Percentiles rank a stretch among this genome's conserved stretches.
Evolutionary conservation across 2,329 filamentous ascomycete species (phyloP).

Genomic region (Trichoderma polysporum): DNA sequence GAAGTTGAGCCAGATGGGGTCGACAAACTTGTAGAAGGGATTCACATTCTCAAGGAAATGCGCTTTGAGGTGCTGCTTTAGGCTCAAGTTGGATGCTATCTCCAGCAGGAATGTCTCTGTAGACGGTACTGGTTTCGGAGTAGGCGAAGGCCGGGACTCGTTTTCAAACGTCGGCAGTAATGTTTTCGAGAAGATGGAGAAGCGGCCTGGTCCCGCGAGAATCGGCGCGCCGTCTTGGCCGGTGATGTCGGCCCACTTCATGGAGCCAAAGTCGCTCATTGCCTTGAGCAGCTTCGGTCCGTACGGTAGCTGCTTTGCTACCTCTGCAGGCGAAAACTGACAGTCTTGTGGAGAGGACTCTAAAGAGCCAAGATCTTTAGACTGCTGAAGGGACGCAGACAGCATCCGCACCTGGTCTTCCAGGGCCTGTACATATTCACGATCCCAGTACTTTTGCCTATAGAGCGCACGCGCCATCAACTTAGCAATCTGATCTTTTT

Average conservation of each 20-base stretch:
- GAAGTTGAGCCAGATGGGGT: constrained; percentile 19
- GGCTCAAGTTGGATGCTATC: not conserved
- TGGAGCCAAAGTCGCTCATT: constrained; percentile 8
- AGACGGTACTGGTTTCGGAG: not conserved
- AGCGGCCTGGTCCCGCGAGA: constrained; percentile 4
- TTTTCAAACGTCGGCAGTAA: constrained; percentile 20
- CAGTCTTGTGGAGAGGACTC: not conserved
- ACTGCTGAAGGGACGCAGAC: constrained; percentile 7
- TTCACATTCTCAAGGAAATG: constrained; percentile 16
- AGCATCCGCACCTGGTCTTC: constrained; percentile 16
- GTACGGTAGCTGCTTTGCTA: not conserved
- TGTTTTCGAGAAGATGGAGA: not conserved
- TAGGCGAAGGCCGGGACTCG: not conserved
- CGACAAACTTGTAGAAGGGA: constrained; percentile 13
- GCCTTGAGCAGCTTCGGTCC: constrained; percentile 4
- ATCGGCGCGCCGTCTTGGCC: constrained; percentile 6
- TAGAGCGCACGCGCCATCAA: not conserved
- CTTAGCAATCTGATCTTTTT: not conserved
- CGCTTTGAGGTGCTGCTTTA: constrained; percentile 19
- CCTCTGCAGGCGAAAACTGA: not conserved
- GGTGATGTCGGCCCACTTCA: constrained; percentile 4
- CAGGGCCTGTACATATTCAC: constrained; percentile 17
- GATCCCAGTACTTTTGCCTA: constrained; percentile 21
- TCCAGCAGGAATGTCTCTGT: constrained; percentile 7
- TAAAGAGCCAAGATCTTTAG: not conserved